A percentile compares a stretch with the other conserved stretches of the same genome.
These are phyloP conservation scores for Sugiyamaella castrensis DNA, from an alignment of 1,139 yeast genomes.

Conservation along the genomic window DNA sequence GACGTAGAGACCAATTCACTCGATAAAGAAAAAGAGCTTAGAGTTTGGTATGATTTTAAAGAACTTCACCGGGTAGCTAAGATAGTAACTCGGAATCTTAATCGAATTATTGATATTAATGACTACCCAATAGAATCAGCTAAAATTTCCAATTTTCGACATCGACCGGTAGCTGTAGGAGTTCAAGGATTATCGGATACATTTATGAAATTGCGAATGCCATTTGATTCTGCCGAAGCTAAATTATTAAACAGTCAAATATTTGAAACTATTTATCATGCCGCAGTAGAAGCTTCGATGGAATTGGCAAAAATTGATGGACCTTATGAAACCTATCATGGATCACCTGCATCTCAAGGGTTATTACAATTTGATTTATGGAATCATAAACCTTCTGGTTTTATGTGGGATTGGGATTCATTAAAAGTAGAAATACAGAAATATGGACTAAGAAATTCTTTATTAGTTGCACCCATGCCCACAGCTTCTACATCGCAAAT, in stretches of 20 bases:
- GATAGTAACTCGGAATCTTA: constrained; percentile 60
- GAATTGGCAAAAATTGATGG: constrained; percentile 61
- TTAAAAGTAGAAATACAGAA: constrained; percentile 50
- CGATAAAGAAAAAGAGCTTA: constrained; percentile 26
- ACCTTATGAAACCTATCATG: constrained; percentile 55
- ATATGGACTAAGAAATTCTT: constrained; percentile 67
- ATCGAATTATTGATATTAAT: constrained; percentile 65
- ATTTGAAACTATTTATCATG: constrained; percentile 81
- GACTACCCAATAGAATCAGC: constrained; percentile 65
- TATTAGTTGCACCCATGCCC: constrained; percentile 81
- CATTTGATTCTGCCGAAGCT: constrained; percentile 66
- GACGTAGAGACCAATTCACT: not conserved
- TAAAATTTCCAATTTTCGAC: constrained; percentile 55
- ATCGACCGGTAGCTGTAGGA: constrained; percentile 76
- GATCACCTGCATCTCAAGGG: constrained; percentile 73
- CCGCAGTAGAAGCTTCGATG: constrained; percentile 66
- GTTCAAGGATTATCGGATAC: constrained; percentile 80
- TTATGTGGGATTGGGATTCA: constrained; percentile 59
- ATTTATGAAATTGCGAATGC: constrained; percentile 59
- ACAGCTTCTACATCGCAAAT: constrained; percentile 86
- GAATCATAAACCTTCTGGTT: constrained; percentile 54
- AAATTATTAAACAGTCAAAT: constrained; percentile 59
- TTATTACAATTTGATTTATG: constrained; percentile 68
- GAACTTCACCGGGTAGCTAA: constrained; percentile 61
- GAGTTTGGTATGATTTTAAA: constrained; percentile 52